A percentile compares a stretch with the other conserved stretches of the same genome.
These are phyloP conservation scores for Phytophthora constricta DNA, from an alignment of 352 stramenopile species.

Conservation along the genomic window DNA sequence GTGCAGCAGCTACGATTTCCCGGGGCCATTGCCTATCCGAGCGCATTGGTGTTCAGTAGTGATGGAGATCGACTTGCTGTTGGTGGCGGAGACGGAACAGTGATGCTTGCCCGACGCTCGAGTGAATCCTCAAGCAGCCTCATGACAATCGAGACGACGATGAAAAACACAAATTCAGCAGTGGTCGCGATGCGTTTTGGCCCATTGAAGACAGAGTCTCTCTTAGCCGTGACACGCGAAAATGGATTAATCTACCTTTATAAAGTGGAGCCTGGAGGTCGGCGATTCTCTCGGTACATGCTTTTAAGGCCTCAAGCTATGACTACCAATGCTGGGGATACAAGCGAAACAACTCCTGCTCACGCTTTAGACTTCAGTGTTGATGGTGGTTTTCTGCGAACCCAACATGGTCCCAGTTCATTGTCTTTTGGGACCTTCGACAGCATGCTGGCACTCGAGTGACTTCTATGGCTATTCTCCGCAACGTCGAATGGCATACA, in stretches of 20 bases:
- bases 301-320: constrained; percentile 61
- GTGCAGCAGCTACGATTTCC: constrained; percentile 34
- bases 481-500: constrained; percentile 62
- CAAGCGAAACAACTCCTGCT: constrained; percentile 21
- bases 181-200: constrained; percentile 57
- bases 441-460: constrained; percentile 58
- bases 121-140: constrained; percentile 29
- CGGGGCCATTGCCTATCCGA: constrained; percentile 14
- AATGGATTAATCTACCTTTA: constrained; percentile 84
- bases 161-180: constrained; percentile 66
- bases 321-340: background rate
- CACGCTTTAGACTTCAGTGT: constrained; percentile 71
- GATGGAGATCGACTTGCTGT: constrained; percentile 59
- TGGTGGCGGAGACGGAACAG: constrained; percentile 62
- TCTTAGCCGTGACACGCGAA: constrained; percentile 56
- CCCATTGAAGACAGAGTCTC: constrained; percentile 24
- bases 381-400: constrained; percentile 66
- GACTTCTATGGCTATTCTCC: constrained; percentile 45
- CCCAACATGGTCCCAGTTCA: constrained; percentile 49
- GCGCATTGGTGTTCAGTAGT: constrained; percentile 48
- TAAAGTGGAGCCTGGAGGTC: constrained; percentile 41
- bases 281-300: constrained; percentile 54
- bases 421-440: constrained; percentile 67
- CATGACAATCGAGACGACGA: constrained; percentile 46
- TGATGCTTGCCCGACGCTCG: constrained; percentile 42